Evolutionary conservation across 2,329 filamentous ascomycete genomes (phyloP), one percentile per base, ranked within the genome.

Genomic region (Chaetomiaceae sp.): DNA sequence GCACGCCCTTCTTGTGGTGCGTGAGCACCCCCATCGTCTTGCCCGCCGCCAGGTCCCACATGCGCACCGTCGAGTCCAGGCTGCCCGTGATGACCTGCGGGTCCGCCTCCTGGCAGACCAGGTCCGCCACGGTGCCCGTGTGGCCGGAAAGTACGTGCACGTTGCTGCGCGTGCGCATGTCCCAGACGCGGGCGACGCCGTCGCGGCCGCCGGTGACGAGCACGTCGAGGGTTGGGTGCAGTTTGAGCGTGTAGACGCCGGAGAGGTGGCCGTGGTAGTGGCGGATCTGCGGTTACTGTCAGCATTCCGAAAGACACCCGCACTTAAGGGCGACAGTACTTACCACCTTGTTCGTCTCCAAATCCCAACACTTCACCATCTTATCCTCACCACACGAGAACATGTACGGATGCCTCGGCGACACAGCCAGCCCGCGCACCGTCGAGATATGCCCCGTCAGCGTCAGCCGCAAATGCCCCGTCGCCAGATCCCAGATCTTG

Each of bases 281-380:
- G 36, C 92, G 83, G 66, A 97, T 96, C 55, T 57, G 39, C 17
- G 11, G 17, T 1, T 7, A 15, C 11, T 6, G 38, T 57, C 34
- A 57, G 38, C 23, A 47, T 51, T 22, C 1, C 17, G 14, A 25
- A 8, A 25, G 17, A 4, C 3, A 3, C 17, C 27, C 3, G 14
- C 27, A 31, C 27, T 31, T 31, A 6, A 45, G 22, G 17, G 19
- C 17, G n/a, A n/a, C n/a, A n/a, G n/a, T 52, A 57, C 55, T 54
- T 20, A 57, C 55, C 56, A 99, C 94, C 72, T 96, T 96, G 76
- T 99, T 99, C n/a, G 92, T 96, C 72, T 99, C 94, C 61, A 99
- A 75, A 74, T 99, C 94, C 94, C 94, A 99, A 74, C 94, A 99
- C 73, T 99, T 99, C 58, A 99, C 94, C 91, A 96, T 96, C 76